Percentiles rank a stretch among this genome's conserved stretches.
These are phyloP conservation scores for Populus simonii DNA, from an alignment of 345 rosid species.

Conservation along the genomic window DNA sequence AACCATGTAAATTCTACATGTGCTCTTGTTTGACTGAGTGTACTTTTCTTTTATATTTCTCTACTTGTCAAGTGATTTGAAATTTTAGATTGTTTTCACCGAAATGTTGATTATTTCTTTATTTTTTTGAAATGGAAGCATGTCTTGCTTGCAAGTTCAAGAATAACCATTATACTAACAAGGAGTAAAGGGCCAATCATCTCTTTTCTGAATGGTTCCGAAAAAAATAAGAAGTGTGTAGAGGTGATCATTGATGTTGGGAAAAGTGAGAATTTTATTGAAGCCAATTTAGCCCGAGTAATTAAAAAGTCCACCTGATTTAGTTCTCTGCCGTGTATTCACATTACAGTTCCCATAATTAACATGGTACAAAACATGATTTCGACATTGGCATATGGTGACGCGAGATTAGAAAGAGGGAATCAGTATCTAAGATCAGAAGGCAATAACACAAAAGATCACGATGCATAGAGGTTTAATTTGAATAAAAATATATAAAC, in stretches of 20 bases:
- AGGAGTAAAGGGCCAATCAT: too few species aligned
- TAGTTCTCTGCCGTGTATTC: background rate
- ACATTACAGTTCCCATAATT: background rate
- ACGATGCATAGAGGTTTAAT: background rate
- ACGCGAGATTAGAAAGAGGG: background rate
- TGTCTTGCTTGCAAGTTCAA: background rate
- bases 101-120: background rate
- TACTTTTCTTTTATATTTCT: too few species aligned
- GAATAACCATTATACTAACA: background rate
- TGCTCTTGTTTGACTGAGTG: too few species aligned
- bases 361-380: background rate
- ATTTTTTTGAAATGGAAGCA: background rate
- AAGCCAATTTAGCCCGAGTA: too few species aligned
- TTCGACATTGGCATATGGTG: background rate
- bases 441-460: background rate
- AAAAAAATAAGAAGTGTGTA: too few species aligned
- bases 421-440: background rate
- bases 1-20: too few species aligned
- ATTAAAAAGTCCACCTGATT: background rate
- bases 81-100: too few species aligned
- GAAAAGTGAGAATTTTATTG: too few species aligned
- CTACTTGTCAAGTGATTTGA: too few species aligned
- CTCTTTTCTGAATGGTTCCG: too few species aligned
- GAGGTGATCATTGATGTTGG: too few species aligned
- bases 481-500: background rate